A percentile compares a stretch with the other conserved stretches of the same genome.
Evolutionary conservation across 1,139 yeast genomes (phyloP).

Genomic region (Geotrichum fermentans): DNA sequence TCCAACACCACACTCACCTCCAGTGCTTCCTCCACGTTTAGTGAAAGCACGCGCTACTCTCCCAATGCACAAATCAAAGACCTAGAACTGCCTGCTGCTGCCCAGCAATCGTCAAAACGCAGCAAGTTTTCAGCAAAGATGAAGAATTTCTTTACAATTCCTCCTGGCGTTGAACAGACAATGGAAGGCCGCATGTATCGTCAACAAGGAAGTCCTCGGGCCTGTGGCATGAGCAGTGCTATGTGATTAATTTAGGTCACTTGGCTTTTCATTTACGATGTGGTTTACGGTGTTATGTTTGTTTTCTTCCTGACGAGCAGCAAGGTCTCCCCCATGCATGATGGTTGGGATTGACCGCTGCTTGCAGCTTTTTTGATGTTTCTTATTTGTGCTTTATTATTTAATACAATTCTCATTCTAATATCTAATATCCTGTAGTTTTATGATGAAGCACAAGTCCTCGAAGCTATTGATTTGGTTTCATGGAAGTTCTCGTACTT

Average conservation of each 20-base stretch:
- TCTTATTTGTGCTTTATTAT: not conserved
- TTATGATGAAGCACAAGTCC: too few species aligned
- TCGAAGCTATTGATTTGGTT: too few species aligned
- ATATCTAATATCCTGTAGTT: too few species aligned
- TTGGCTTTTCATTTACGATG: not conserved
- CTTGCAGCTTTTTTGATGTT: not conserved
- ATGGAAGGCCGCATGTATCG: slow-evolving; percentile 11
- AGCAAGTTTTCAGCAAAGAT: not conserved
- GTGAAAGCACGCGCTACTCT: not conserved
- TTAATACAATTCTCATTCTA: too few species aligned
- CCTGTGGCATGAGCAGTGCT: not conserved
- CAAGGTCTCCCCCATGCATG: too few species aligned
- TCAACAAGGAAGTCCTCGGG: not conserved
- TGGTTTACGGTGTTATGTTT: not conserved
- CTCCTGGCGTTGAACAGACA: slow-evolving; percentile 13
- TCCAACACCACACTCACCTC: not conserved
- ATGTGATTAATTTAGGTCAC: not conserved
- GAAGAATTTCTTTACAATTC: slow-evolving; percentile 7
- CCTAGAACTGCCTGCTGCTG: not conserved
- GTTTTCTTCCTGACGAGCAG: too few species aligned
- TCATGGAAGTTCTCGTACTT: too few species aligned
- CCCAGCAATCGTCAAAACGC: not conserved
- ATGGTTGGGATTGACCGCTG: not conserved
- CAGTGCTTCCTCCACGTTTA: not conserved
- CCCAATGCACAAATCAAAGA: not conserved